phyloP scores from a whole-genome alignment of 2,329 filamentous ascomycete species.

The Didymella arachidicola region DNA sequence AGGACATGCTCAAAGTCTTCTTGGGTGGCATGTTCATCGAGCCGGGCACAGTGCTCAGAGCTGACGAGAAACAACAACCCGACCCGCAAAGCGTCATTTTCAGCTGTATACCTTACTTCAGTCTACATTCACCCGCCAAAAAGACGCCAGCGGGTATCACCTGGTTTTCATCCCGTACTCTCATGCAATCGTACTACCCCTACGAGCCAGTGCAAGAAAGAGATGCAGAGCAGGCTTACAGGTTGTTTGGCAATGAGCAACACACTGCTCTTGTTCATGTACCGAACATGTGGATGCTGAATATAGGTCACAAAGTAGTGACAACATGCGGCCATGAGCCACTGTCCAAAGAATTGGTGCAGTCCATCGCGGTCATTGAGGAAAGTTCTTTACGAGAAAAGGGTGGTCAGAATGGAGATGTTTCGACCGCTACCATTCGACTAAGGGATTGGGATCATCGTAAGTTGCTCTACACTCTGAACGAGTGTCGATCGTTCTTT shows the following conservation, averaged over 20 bases:
- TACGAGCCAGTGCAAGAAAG: conserved; percentile 42
- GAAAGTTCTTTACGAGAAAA: background rate
- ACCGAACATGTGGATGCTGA: conserved; percentile 44
- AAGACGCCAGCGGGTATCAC: conserved; percentile 8
- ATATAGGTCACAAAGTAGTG: conserved; percentile 34
- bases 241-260: conserved; percentile 30
- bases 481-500: conserved; percentile 41
- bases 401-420: background rate
- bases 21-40: conserved; percentile 45
- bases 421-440: conserved; percentile 25
- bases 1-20: conserved; percentile 36
- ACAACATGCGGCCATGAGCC: conserved; percentile 40
- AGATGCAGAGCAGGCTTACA: conserved; percentile 43
- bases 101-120: conserved; percentile 42
- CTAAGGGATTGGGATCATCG: conserved; percentile 34
- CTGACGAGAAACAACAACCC: conserved; percentile 30
- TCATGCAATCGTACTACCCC: conserved; percentile 46
- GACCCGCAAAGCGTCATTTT: conserved; percentile 40
- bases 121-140: conserved; percentile 22
- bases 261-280: conserved; percentile 36
- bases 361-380: conserved; percentile 34
- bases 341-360: conserved; percentile 33
- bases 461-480: conserved; percentile 30
- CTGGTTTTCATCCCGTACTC: conserved; percentile 32
- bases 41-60: conserved; percentile 44